A percentile compares a stretch with the other conserved stretches of the same genome.
Conservation (phyloP, 1,284 basidiomycete species). For the Tilletia walkeri region DNA sequence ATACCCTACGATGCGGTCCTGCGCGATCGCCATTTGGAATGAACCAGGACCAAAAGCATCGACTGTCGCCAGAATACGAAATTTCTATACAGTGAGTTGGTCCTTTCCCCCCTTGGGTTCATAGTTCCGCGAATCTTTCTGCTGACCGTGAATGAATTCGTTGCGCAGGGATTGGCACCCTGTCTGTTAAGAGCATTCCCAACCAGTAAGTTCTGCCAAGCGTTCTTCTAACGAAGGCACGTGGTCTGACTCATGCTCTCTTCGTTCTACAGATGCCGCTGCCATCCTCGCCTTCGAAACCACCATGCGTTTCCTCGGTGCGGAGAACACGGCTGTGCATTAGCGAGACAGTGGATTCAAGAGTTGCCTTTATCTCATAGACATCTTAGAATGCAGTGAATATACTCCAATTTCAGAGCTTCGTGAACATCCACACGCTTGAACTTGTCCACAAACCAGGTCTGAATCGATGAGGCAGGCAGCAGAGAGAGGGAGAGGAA, state of each 20-base stretch:
- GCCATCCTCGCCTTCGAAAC: constrained; percentile 51
- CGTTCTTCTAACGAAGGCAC: not conserved
- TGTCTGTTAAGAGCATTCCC: constrained; percentile 51
- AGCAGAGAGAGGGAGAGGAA: too few relatives aligned
- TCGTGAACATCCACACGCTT: not conserved
- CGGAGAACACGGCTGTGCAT: constrained; percentile 33
- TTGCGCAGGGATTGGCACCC: constrained; percentile 36
- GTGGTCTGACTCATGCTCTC: not conserved
- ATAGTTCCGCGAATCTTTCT: not conserved
- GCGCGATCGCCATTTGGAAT: constrained; percentile 37
- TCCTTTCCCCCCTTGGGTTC: not conserved
- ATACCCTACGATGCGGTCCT: constrained; percentile 31
- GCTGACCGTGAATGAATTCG: not conserved
- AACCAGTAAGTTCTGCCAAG: constrained; percentile 26
- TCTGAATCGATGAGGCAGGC: too few relatives aligned
- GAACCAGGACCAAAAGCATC: constrained; percentile 22
- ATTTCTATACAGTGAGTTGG: constrained; percentile 33
- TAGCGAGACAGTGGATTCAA: not conserved
- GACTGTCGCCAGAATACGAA: constrained; percentile 24
- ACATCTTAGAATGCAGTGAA: not conserved
- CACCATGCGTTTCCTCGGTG: constrained; percentile 47
- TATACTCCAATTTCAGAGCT: not conserved
- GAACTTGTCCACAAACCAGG: too few relatives aligned
- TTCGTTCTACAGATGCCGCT: constrained; percentile 29
- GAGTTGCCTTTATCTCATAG: not conserved